Evolutionary conservation across 2,329 filamentous ascomycete species (phyloP).

Genomic region (Aspergillus arachidicola): DNA sequence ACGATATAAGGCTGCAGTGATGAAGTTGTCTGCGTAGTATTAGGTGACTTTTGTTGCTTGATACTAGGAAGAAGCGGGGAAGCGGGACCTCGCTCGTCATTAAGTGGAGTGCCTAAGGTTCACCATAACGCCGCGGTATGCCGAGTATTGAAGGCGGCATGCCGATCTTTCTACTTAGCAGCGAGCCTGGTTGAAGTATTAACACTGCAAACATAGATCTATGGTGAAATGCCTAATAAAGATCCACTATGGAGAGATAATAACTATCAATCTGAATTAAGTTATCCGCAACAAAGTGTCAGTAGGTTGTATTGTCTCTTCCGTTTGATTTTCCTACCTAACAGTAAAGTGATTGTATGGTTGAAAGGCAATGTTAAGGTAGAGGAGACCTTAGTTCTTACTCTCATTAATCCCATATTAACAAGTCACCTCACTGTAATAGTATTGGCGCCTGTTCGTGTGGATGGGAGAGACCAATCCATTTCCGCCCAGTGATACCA

Average conservation of each 20-base stretch:
- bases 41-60: background rate
- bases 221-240: background rate
- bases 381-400: background rate
- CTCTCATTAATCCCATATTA: background rate
- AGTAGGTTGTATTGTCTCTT: background rate
- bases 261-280: background rate
- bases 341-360: background rate
- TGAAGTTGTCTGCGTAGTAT: background rate
- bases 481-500: conserved; percentile 9
- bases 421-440: background rate
- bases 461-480: background rate
- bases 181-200: background rate
- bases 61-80: conserved; percentile 30
- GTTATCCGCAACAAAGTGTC: background rate
- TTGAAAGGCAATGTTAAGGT: background rate
- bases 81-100: conserved; percentile 26
- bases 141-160: conserved; percentile 17
- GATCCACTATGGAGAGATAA: background rate
- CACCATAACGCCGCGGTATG: conserved; percentile 9
- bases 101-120: conserved; percentile 5
- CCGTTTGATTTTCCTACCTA: background rate
- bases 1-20: background rate
- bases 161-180: conserved; percentile 9
- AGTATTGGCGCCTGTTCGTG: too few species aligned
- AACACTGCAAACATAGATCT: background rate